Percentiles rank a stretch among this genome's conserved stretches.
Conservation (phyloP, 2,329 filamentous ascomycete species). For the Fusarium tuaranense region DNA sequence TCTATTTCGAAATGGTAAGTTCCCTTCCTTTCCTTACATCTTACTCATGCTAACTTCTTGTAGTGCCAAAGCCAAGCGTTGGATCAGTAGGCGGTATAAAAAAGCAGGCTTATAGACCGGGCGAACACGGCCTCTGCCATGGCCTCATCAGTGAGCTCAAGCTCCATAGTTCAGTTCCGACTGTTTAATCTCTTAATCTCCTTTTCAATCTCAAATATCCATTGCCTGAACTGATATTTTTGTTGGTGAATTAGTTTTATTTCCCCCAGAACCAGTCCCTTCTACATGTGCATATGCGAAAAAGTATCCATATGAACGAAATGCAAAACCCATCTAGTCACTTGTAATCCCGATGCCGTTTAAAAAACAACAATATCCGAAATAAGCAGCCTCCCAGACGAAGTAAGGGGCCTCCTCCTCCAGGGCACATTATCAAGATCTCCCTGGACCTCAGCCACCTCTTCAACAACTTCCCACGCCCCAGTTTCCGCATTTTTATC, state of each 20-base stretch:
- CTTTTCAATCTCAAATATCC: not conserved
- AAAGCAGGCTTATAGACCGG: not conserved
- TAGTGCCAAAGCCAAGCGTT: conserved; percentile 40
- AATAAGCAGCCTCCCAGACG: conserved; percentile 28
- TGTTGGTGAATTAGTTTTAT: not conserved
- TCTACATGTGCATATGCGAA: not conserved
- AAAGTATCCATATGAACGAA: not conserved
- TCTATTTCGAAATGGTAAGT: conserved; percentile 41
- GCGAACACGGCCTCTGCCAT: not conserved
- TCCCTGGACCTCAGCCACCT: conserved; percentile 20
- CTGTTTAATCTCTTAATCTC: not conserved
- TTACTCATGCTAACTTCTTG: not conserved
- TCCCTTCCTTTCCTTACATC: not conserved
- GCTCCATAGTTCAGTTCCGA: not conserved
- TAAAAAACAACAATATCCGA: conserved; percentile 21
- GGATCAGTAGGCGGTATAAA: conserved; percentile 15
- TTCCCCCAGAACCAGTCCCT: not conserved
- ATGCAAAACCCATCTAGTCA: too few species aligned
- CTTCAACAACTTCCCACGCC: conserved; percentile 35
- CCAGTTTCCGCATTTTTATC: conserved; percentile 35
- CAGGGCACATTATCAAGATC: conserved; percentile 28
- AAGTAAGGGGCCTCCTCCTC: conserved; percentile 16
- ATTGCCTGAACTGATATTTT: not conserved
- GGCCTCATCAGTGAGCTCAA: not conserved
- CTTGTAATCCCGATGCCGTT: too few species aligned